Evolutionary conservation across 495 filamentous ascomycete genomes (phyloP), one percentile per base, ranked within the genome.

Genomic region (Cairneyella variabilis): DNA sequence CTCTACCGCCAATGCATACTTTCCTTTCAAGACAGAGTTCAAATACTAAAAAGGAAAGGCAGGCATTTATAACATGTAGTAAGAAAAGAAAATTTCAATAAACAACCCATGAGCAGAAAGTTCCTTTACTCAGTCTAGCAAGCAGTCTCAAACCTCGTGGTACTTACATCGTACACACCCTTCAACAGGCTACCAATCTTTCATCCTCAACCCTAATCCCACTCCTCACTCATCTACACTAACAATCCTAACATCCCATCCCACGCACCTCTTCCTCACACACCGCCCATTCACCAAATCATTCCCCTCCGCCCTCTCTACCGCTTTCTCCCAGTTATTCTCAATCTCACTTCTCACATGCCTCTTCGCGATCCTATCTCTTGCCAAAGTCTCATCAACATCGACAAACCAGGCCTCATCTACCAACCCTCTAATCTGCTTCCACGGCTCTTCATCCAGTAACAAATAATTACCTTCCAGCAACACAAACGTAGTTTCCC

Each of bases 261-360:
- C 18, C 0, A 47, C 44, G 3, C 30, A 34, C 27, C 34, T 47
- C 27, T 47, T 10, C 27, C 44, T 47, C 11, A 47, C 34, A 4
- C 16, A 2, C 14, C 4, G 16, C 7, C 44, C 44, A 17, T 74
- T 73, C 48, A 69, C 46, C 38, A 67, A 65, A 55, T 76, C 72
- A 58, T 75, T 76, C 14, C 61, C 61, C 49, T 73, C 71, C 25
- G 67, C 69, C 16, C 72, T 55, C 1, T 55, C 56, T 52, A 67
- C 67, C 22, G 67, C 73, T 54, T 69, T 69, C 16, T 69, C 70
- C 49, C 69, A 50, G 0, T 62, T 70, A 39, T 51, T 65, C 59
- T 75, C 73, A 56, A 75, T 72, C 2, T 71, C 71, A 7, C 66
- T 66, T 22, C 51, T 17, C 1, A 74, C 56, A 56, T 75, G 72